Percentiles rank a stretch among this genome's conserved stretches.
Conservation (phyloP, 2,329 filamentous ascomycete species). For the Clonostachys rosea region DNA sequence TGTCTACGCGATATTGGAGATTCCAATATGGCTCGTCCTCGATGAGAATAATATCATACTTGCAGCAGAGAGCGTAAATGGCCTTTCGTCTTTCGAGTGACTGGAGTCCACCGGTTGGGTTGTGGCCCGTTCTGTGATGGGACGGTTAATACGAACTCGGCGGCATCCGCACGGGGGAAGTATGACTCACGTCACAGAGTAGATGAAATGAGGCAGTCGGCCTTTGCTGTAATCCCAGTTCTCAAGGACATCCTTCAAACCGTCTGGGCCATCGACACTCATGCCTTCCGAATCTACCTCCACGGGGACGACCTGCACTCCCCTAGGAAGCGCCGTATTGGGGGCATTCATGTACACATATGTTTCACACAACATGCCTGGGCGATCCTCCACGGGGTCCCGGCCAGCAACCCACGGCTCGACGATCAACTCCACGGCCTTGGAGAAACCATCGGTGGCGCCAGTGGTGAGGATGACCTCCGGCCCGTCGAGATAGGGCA, state of each 20-base stretch:
- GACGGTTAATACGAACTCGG: background rate
- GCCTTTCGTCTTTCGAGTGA: constrained; percentile 70
- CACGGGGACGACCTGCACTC: constrained; percentile 69
- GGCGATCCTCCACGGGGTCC: constrained; percentile 63
- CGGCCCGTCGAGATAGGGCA: constrained; percentile 72
- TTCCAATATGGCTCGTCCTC: constrained; percentile 98
- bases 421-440: constrained; percentile 70
- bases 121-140: constrained; percentile 57
- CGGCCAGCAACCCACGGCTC: constrained; percentile 69
- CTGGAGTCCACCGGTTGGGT: constrained; percentile 76
- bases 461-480: constrained; percentile 79
- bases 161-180: background rate
- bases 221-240: constrained; percentile 78
- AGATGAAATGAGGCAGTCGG: constrained; percentile 76
- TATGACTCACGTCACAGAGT: constrained; percentile 75
- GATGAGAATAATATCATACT: constrained; percentile 85
- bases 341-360: constrained; percentile 79
- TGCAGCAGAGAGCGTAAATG: constrained; percentile 76
- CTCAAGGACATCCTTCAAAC: constrained; percentile 71
- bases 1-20: constrained; percentile 78
- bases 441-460: constrained; percentile 80
- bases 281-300: constrained; percentile 78
- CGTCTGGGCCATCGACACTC: constrained; percentile 66
- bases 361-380: constrained; percentile 74
- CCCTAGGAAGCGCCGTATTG: constrained; percentile 60